Evolutionary conservation across 176 grass and related monocot genomes (phyloP).

Genomic region (Alopecurus myosuroides): DNA sequence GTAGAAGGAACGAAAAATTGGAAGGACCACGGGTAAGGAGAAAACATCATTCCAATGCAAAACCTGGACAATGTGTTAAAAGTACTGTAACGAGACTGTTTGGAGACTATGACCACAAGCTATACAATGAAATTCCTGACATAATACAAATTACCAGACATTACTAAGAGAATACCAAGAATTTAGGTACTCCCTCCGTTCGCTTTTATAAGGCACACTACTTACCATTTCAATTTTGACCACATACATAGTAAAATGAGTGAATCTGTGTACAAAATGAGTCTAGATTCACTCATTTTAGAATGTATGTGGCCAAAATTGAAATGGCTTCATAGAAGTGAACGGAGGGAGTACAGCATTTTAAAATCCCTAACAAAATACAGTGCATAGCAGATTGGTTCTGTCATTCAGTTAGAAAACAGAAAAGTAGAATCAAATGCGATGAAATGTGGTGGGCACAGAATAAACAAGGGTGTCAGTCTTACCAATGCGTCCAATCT

Average conservation of each 20-base stretch:
- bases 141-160: not conserved
- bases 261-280: too few species aligned
- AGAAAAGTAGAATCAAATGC: not conserved
- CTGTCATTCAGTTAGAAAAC: not conserved
- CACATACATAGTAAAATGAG: too few species aligned
- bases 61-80: not conserved
- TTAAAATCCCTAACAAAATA: not conserved
- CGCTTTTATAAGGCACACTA: too few species aligned
- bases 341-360: too few species aligned
- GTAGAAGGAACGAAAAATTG: not conserved
- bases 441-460: not conserved
- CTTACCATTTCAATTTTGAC: too few species aligned
- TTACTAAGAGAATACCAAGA: not conserved
- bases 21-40: not conserved
- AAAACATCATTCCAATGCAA: not conserved
- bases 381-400: not conserved
- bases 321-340: too few species aligned
- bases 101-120: not conserved
- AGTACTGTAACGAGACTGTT: not conserved
- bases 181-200: too few species aligned
- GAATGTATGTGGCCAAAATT: too few species aligned
- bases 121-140: too few species aligned
- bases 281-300: too few species aligned
- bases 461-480: not conserved
- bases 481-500: constrained; percentile 88